Percentiles rank a stretch among this genome's conserved stretches.
Conservation (phyloP, 2,329 filamentous ascomycete species). For the Cordyceps tenuipes region DNA sequence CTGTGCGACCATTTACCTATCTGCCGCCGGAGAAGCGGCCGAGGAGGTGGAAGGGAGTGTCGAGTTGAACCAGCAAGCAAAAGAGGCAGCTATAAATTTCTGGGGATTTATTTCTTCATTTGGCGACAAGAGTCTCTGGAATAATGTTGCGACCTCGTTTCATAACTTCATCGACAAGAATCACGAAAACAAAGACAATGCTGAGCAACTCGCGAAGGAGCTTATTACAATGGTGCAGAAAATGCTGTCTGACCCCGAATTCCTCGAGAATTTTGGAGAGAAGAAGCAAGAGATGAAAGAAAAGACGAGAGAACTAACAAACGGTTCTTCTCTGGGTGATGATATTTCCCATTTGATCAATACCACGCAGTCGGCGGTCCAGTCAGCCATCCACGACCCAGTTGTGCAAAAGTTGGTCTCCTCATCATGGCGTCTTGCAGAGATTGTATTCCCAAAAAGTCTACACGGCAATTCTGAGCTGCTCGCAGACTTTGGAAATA, state of each 20-base stretch:
- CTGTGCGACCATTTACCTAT: slow-evolving; percentile 71
- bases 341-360: slow-evolving; percentile 66
- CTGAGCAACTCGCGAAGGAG: slow-evolving; percentile 68
- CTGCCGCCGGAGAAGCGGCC: slow-evolving; percentile 58
- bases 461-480: slow-evolving; percentile 19
- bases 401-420: slow-evolving; percentile 62
- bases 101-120: slow-evolving; percentile 76
- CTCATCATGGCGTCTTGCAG: slow-evolving; percentile 58
- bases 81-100: slow-evolving; percentile 68
- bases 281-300: slow-evolving; percentile 42
- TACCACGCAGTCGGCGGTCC: slow-evolving; percentile 59
- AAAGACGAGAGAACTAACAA: slow-evolving; percentile 54
- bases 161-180: slow-evolving; percentile 60
- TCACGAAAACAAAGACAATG: slow-evolving; percentile 68
- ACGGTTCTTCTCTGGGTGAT: slow-evolving; percentile 58
- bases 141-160: slow-evolving; percentile 61
- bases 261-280: slow-evolving; percentile 65
- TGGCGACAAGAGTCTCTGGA: slow-evolving; percentile 66
- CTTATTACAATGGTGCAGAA: slow-evolving; percentile 68
- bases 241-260: slow-evolving; percentile 76
- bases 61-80: slow-evolving; percentile 63
- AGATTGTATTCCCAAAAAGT: slow-evolving; percentile 59
- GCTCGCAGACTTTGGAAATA: slow-evolving; percentile 38
- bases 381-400: slow-evolving; percentile 61
- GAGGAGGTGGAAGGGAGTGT: slow-evolving; percentile 62